Base-by-base conservation (phyloP, 2,329 filamentous ascomycete species). In the Helicocarpus griseus region DNA sequence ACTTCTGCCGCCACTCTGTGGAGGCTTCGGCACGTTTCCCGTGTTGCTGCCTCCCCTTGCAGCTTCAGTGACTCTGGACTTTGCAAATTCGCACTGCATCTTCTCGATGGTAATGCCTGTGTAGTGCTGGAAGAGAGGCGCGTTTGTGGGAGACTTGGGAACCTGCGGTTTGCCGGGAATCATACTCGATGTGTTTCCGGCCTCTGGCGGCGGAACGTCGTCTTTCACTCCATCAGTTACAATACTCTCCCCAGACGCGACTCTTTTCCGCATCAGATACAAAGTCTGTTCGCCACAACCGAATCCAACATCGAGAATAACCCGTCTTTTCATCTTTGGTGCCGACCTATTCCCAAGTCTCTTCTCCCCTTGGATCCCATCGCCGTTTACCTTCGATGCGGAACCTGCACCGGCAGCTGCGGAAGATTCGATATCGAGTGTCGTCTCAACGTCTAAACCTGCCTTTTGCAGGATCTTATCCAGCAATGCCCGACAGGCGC, bases 261-360 rank as follows among this genome's bases (percentile, higher is more conserved):
- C 41, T 22, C 58, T 51, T 24, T 52, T 48, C 3, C 57, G 61
- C 1, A 65, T 69, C 22, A 80, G 57, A 51, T 75, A 71, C 19
- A 76, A 60, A 0, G 73, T 77, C 60, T 82, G 79, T 56, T 82
- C 78, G 29, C 79, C 79, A 54, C 79, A 82, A 8, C 79, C 79
- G 54, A 80, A 77, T 2, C 79, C 79, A 1, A 81, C 65, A 53
- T 82, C 79, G 1, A 82, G 63, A 8, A 65, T 46, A n/a, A 54
- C 55, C 24, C 54, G 50, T 26, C n/a, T 50, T 38, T n/a, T 49
- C 26, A 29, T 48, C 9, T 29, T 24, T 39, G 7, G 4, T 31
- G 21, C 2, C 17, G 22, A 31, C 26, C 38, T 14, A 17, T 22
- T 17, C 38, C 38, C 28, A 13, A 8, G 17, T 24, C 21, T n/a